Conservation (phyloP, 2,329 filamentous ascomycete species). For the Emericellopsis cladophorae region DNA sequence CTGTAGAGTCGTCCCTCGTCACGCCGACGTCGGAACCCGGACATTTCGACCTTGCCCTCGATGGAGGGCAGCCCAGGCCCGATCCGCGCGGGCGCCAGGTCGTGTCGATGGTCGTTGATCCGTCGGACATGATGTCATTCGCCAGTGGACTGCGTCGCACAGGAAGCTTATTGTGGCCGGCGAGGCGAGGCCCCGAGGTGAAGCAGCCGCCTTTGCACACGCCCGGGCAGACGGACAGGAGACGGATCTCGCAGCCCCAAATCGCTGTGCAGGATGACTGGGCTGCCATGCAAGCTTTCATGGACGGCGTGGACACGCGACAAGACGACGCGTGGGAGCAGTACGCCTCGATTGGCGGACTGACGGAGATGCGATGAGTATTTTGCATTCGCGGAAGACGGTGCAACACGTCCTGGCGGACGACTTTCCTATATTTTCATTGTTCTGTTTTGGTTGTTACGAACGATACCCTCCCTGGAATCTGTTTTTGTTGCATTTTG, state of each 20-base stretch:
- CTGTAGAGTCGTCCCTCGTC: slow-evolving; percentile 11
- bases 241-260: not conserved
- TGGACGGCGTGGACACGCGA: slow-evolving; percentile 11
- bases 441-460: no score
- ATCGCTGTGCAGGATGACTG: slow-evolving; percentile 15
- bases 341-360: slow-evolving; percentile 30
- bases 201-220: not conserved
- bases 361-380: slow-evolving; percentile 23
- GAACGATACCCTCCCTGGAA: not conserved
- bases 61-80: not conserved
- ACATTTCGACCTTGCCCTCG: not conserved
- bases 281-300: slow-evolving; percentile 22
- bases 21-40: slow-evolving; percentile 9
- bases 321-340: slow-evolving; percentile 28
- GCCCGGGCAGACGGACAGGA: not conserved
- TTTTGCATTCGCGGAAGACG: not conserved
- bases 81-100: not conserved
- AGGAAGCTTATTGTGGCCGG: no score
- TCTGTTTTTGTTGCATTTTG: not conserved
- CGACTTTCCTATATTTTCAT: not conserved
- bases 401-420: not conserved
- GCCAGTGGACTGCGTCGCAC: no score
- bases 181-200: no score
- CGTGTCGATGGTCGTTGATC: not conserved
- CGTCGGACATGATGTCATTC: not conserved